Base-by-base conservation (phyloP, 1,284 basidiomycete genomes). In the Malassezia restricta region DNA sequence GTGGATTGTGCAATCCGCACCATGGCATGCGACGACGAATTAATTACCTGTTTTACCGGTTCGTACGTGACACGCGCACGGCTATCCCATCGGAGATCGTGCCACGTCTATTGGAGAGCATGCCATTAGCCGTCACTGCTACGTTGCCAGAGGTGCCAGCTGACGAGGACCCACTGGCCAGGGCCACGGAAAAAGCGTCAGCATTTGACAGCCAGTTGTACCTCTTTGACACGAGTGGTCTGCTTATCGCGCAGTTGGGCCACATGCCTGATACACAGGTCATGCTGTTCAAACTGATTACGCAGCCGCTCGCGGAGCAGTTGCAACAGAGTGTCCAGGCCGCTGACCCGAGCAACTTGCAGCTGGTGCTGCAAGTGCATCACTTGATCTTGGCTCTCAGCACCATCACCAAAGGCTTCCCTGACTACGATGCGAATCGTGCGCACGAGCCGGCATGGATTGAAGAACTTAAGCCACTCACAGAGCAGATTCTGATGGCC, bases 351-450 rank as follows among this genome's bases (percentile, higher is more conserved):
- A 66, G 65, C 32, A 85, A 88, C 62, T 75, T 86, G 6, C 73
- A 84, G 42, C 80, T 85, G 5, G 83, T 95, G 60, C 78, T 96
- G 42, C 84, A 84, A 71, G 82, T 90, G n/a, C 94, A 98, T 68
- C 92, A 98, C 75, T 80, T 86, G 61, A 86, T 98, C 68, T 86
- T 95, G 80, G 92, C 91, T 1, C 78, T 96, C 11, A 91, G 91
- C 14, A 88, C 87, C 66, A 82, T 98, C 49, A 87, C 90, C 43
- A 95, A 96, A 76, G 95, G 95, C 7, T 98, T 98, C 76, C 94
- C 94, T 0, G 74, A 76, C 37, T 49, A 74, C 56, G 62, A 62
- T 44, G 55, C 61, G 17, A 57, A 40, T 40, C 61, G 61, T 37
- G 43, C 59, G 0, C 83, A 83, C 60, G 76, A 82, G 17, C 85